Evolutionary conservation across 2,329 filamentous ascomycete species (phyloP), one percentile per base, ranked within the genome.

Genomic region (Aspergillus spinulosporus): DNA sequence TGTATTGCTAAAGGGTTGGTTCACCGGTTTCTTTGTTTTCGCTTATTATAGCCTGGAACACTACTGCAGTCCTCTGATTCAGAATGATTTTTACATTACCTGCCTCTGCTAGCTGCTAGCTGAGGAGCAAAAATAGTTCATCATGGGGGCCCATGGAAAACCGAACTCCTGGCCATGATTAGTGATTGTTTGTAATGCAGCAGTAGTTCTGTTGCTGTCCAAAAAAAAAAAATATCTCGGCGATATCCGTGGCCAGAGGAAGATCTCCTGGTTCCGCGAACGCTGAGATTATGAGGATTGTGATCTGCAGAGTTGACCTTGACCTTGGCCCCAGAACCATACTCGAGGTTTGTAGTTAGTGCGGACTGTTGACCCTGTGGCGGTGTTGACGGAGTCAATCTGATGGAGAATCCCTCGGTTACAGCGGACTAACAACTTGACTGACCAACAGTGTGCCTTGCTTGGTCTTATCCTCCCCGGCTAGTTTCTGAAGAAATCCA

Each of bases 401-500:
- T 34, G 29, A 11, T 9, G 14, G 8, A 34, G 2, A 29, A 29
- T 14, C 11, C 37, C 12, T 32, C 14, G 48, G 48, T 49, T n/a
- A 37, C 37, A 32, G n/a, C 11, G 26, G 12, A 9, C 28, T 6
- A 26, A 7, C 26, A 28, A n/a, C 14, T 15, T 50, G 48, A 37
- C 32, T 43, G 37, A 50, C 48, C 48, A 50, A 50, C 48, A 21
- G 34, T 21, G 36, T 48, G 15, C 15, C n/a, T 15, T 15, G 15
- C 29, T 21, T 40, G 29, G 28, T 49, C 26, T 39, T 28, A 5
- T 49, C 34, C 32, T 11, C 31, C 29, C 46, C 15, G 28, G 45
- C 45, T 48, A 48, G 29, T 48, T 48, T 44, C 42, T 44, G 21
- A 47, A 40, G 46, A 21, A 43, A 34, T 28, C 49, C 39, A 44